These are phyloP conservation scores for Fraxinus anomala DNA, from an alignment of 257 asterid species.

Conservation along the genomic window DNA sequence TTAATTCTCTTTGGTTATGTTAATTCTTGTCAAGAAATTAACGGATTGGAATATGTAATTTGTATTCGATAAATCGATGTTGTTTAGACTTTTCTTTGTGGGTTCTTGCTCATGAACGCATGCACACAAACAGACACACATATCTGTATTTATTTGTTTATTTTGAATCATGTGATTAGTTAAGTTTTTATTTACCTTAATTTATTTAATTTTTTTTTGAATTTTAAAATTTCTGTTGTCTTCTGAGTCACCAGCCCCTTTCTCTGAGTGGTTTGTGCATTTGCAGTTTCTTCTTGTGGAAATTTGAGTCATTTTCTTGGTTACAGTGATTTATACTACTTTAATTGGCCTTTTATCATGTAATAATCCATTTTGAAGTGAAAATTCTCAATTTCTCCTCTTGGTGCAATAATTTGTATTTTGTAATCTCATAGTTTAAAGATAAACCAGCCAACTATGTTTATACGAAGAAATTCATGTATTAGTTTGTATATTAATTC, in stretches of 20 bases:
- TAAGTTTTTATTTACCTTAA: slow-evolving; percentile 2
- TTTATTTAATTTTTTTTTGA: slow-evolving; percentile 15
- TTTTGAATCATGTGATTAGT: slow-evolving; percentile 14
- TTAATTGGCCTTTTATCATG: background rate
- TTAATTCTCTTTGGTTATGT: background rate
- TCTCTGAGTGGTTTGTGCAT: slow-evolving; percentile 13
- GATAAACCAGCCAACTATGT: background rate
- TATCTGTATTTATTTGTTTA: slow-evolving; percentile 12
- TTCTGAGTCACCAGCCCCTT: slow-evolving; percentile 10
- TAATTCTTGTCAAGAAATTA: background rate
- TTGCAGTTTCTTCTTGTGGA: background rate
- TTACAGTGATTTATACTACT: background rate
- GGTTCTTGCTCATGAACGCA: slow-evolving; percentile 8
- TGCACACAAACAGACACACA: slow-evolving; percentile 5
- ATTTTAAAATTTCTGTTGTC: slow-evolving; percentile 1
- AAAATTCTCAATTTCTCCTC: background rate
- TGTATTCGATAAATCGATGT: background rate
- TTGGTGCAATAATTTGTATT: background rate
- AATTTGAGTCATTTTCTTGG: background rate
- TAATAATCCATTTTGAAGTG: background rate
- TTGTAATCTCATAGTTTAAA: background rate
- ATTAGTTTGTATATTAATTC: background rate
- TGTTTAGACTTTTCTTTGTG: slow-evolving; percentile 13
- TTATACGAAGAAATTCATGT: background rate
- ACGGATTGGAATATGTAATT: slow-evolving; percentile 16